Percentiles rank a stretch among this genome's conserved stretches.
Evolutionary conservation across 2,329 filamentous ascomycete genomes (phyloP).

Genomic region (Fusarium irregulare): DNA sequence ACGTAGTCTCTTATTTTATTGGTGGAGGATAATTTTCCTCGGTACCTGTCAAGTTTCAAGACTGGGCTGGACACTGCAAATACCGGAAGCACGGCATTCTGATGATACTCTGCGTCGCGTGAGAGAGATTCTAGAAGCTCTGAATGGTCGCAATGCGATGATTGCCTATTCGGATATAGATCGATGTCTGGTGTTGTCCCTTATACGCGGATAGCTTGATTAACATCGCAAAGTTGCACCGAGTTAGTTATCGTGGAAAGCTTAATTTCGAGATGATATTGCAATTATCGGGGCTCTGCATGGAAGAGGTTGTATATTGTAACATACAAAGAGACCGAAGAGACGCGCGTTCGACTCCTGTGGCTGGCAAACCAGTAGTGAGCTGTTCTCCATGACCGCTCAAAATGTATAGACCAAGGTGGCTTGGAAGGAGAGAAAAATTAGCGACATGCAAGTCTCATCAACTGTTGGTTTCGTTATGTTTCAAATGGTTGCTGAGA

Average conservation of each 20-base stretch:
- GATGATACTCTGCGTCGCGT: not conserved
- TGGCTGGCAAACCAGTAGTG: not conserved
- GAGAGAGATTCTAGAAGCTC: not conserved
- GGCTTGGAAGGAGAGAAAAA: too few species aligned
- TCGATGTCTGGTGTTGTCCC: not conserved
- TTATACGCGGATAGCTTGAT: not conserved
- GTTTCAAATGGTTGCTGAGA: not conserved
- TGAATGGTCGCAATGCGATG: not conserved
- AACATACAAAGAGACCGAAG: too few species aligned
- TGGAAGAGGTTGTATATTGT: too few species aligned
- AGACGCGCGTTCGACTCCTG: not conserved
- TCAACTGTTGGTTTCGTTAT: not conserved
- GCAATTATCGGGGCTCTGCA: too few species aligned
- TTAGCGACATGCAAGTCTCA: too few species aligned
- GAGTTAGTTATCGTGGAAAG: not conserved
- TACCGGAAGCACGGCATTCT: constrained; percentile 25
- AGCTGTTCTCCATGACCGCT: not conserved
- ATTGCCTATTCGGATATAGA: not conserved
- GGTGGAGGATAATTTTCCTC: constrained; percentile 32
- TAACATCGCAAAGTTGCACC: not conserved
- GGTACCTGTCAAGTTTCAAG: constrained; percentile 25
- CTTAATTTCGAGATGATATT: not conserved
- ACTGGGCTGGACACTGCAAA: not conserved
- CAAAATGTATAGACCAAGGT: too few species aligned
- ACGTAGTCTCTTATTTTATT: not conserved